Evolutionary conservation across 1,284 basidiomycete species (phyloP).

Genomic region (Pholiota adiposa): DNA sequence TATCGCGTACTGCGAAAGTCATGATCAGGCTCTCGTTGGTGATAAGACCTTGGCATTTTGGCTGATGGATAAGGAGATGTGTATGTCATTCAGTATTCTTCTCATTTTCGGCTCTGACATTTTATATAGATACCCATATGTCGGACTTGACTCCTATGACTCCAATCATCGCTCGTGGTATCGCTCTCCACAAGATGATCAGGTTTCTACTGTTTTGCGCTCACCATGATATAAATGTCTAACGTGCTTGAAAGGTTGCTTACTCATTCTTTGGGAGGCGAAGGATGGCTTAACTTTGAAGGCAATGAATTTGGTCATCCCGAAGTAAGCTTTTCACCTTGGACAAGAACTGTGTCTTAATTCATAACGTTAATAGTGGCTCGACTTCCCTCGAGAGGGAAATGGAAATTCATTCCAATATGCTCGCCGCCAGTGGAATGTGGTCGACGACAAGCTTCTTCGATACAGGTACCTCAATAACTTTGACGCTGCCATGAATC

Average conservation of each 20-base stretch:
- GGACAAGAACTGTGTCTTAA: neutral
- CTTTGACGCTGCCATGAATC: slow-evolving; percentile 96
- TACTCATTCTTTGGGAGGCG: slow-evolving; percentile 92
- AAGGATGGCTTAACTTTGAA: slow-evolving; percentile 98
- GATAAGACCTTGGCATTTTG: slow-evolving; percentile 99
- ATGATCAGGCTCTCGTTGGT: slow-evolving; percentile 97
- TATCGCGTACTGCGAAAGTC: slow-evolving; percentile 95
- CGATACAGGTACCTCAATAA: slow-evolving; percentile 94
- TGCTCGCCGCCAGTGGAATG: slow-evolving; percentile 94
- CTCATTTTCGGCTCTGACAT: neutral
- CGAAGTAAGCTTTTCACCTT: slow-evolving; percentile 56
- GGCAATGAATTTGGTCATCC: slow-evolving; percentile 99
- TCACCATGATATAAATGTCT: neutral
- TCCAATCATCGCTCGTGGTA: slow-evolving; percentile 85
- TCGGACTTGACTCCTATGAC: slow-evolving; percentile 89
- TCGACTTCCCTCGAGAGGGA: slow-evolving; percentile 96
- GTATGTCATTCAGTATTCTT: slow-evolving; percentile 49
- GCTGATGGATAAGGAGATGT: slow-evolving; percentile 99
- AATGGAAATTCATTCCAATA: slow-evolving; percentile 97
- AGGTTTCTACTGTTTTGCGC: slow-evolving; percentile 55
- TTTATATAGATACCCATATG: slow-evolving; percentile 87
- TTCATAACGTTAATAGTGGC: slow-evolving; percentile 67
- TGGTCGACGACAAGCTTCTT: slow-evolving; percentile 84
- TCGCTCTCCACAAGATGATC: slow-evolving; percentile 98
- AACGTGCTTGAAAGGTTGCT: slow-evolving; percentile 61